A percentile compares a stretch with the other conserved stretches of the same genome.
Evolutionary conservation across 2,329 filamentous ascomycete species (phyloP).

Genomic region (Aaosphaeria arxii): DNA sequence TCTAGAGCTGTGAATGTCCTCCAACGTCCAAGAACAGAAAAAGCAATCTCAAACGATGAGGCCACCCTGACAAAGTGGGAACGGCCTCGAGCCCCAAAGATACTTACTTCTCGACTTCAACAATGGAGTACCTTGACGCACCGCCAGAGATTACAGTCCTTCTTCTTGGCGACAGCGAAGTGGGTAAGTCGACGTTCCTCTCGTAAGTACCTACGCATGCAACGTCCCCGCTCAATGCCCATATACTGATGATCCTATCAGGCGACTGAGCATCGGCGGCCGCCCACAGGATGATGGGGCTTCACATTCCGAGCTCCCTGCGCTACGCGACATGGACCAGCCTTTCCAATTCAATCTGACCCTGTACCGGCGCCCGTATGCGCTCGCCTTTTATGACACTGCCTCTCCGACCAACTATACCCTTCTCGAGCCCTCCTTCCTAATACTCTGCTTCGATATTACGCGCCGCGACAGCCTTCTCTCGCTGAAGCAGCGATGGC

Average conservation of each 20-base stretch:
- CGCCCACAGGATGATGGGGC: slow-evolving; percentile 21
- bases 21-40: no score
- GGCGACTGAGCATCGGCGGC: slow-evolving; percentile 31
- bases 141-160: slow-evolving; percentile 50
- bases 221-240: not conserved
- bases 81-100: no score
- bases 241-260: slow-evolving; percentile 1
- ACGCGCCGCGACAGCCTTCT: slow-evolving; percentile 50
- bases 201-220: slow-evolving; percentile 46
- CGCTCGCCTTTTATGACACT: slow-evolving; percentile 57
- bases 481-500: slow-evolving; percentile 46
- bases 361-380: slow-evolving; percentile 54
- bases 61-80: no score
- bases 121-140: slow-evolving; percentile 17
- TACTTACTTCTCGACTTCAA: no score
- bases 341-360: slow-evolving; percentile 59
- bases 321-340: slow-evolving; percentile 54
- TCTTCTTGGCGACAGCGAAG: slow-evolving; percentile 57
- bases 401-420: slow-evolving; percentile 57
- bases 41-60: no score
- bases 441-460: slow-evolving; percentile 60
- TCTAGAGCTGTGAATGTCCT: no score
- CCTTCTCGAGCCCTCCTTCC: slow-evolving; percentile 51
- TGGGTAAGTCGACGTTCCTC: slow-evolving; percentile 62
- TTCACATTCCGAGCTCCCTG: slow-evolving; percentile 37